Conservation (phyloP, 768 basidiomycete species). For the Pulveroboletus sp. region DNA sequence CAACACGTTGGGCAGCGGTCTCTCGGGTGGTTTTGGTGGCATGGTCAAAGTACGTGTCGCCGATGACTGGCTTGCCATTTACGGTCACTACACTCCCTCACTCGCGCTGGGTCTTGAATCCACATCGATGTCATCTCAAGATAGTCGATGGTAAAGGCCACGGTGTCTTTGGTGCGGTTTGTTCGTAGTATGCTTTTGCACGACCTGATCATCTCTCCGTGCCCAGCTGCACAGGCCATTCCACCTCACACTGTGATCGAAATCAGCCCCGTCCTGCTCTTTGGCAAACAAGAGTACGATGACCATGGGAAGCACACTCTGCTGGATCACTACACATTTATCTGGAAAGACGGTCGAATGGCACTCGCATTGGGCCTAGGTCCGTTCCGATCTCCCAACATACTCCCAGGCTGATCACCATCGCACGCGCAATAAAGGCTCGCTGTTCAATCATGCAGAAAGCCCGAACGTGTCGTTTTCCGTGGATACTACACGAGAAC, state of each 20-base stretch:
- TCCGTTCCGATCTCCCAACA: slow-evolving; percentile 25
- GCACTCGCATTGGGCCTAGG: slow-evolving; percentile 78
- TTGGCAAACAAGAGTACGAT: slow-evolving; percentile 66
- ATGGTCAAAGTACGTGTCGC: slow-evolving; percentile 1
- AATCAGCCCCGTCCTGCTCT: slow-evolving; percentile 79
- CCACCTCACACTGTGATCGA: slow-evolving; percentile 68
- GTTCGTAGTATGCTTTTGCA: background rate
- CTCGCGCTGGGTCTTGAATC: slow-evolving; percentile 34
- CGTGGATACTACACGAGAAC: slow-evolving; percentile 47
- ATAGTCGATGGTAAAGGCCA: slow-evolving; percentile 47
- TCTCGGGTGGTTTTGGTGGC: slow-evolving; percentile 32
- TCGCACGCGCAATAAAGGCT: slow-evolving; percentile 43
- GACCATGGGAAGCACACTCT: slow-evolving; percentile 50
- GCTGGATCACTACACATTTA: slow-evolving; percentile 73
- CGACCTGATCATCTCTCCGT: slow-evolving; percentile 26
- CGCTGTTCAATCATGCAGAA: slow-evolving; percentile 75
- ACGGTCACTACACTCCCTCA: slow-evolving; percentile 3
- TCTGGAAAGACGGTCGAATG: slow-evolving; percentile 69
- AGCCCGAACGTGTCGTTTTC: slow-evolving; percentile 66
- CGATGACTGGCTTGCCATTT: slow-evolving; percentile 10
- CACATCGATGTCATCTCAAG: slow-evolving; percentile 45
- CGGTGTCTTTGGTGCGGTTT: slow-evolving; percentile 55
- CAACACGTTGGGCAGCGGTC: slow-evolving; percentile 49
- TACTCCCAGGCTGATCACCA: background rate
- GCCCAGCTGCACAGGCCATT: slow-evolving; percentile 21